Evolutionary conservation across 202 grass and related monocot genomes (phyloP).

Genomic region (Musa balbisiana): DNA sequence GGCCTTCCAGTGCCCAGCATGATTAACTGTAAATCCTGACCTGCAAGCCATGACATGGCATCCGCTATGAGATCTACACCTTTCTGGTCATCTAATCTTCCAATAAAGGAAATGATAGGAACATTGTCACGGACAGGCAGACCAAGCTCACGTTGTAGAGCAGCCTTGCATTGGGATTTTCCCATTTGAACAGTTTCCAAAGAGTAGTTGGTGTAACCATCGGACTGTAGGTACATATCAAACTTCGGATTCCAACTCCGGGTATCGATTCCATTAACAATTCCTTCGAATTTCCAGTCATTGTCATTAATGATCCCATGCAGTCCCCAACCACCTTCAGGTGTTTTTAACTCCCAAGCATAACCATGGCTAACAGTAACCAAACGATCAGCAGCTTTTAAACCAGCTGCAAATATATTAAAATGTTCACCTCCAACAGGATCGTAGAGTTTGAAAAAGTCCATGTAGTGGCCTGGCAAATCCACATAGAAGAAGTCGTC

Average conservation of each 20-base stretch:
- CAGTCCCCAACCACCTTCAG: slow-evolving; percentile 5
- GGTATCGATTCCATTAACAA: slow-evolving; percentile 9
- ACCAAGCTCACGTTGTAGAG: slow-evolving; percentile 4
- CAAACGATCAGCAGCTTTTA: neutral
- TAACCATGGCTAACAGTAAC: slow-evolving; percentile 7
- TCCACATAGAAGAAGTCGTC: neutral
- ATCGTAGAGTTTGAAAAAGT: neutral
- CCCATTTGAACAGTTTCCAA: neutral
- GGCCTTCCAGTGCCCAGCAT: slow-evolving; percentile 10
- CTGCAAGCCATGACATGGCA: neutral
- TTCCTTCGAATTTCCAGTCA: slow-evolving; percentile 7
- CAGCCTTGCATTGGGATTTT: slow-evolving; percentile 14
- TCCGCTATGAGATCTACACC: slow-evolving; percentile 11
- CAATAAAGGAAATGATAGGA: slow-evolving; percentile 6
- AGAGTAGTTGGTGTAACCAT: slow-evolving; percentile 15
- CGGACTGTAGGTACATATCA: neutral
- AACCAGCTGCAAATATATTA: slow-evolving; percentile 7
- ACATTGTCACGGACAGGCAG: slow-evolving; percentile 2
- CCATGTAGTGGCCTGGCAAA: neutral
- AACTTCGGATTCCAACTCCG: neutral
- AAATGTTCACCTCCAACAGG: slow-evolving; percentile 10
- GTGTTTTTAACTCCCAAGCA: slow-evolving; percentile 2
- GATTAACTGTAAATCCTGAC: slow-evolving; percentile 4
- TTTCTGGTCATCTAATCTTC: slow-evolving; percentile 8
- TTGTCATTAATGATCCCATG: slow-evolving; percentile 3